phyloP scores from a whole-genome alignment of 2,329 filamentous ascomycete genomes.

The Aureobasidium sp. region DNA sequence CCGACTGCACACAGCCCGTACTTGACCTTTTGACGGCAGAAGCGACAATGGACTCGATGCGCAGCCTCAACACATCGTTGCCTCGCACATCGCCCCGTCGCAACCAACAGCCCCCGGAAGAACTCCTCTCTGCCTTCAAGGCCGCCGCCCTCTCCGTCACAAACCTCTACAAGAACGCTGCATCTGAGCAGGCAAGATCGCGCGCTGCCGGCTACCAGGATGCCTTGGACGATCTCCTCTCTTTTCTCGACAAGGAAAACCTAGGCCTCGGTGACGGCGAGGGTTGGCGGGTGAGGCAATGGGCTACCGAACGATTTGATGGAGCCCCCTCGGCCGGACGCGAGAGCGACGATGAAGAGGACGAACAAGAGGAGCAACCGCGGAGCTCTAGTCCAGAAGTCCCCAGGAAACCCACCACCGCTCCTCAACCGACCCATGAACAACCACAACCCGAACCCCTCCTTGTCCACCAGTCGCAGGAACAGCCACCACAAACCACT shows the following conservation, averaged over 20 bases:
- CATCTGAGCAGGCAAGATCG: slow-evolving; percentile 66
- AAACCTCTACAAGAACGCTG: slow-evolving; percentile 90
- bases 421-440: slow-evolving; percentile 21
- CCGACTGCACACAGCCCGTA: neutral
- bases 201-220: slow-evolving; percentile 85
- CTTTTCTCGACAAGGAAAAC: slow-evolving; percentile 75
- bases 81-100: slow-evolving; percentile 43
- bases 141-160: slow-evolving; percentile 89
- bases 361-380: slow-evolving; percentile 51
- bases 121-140: slow-evolving; percentile 82
- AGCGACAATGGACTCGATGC: slow-evolving; percentile 54
- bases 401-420: slow-evolving; percentile 20
- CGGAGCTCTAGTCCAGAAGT: slow-evolving; percentile 34
- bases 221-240: slow-evolving; percentile 81
- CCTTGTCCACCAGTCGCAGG: slow-evolving; percentile 16
- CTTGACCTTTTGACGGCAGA: neutral
- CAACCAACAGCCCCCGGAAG: slow-evolving; percentile 29
- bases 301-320: slow-evolving; percentile 64
- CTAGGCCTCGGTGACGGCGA: slow-evolving; percentile 75
- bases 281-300: slow-evolving; percentile 58
- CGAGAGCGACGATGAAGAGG: slow-evolving; percentile 62
- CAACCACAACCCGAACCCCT: slow-evolving; percentile 29
- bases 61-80: slow-evolving; percentile 55
- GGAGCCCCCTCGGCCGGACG: slow-evolving; percentile 44
- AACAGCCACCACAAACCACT: slow-evolving; percentile 16